Evolutionary conservation across 2,329 filamentous ascomycete species (phyloP), one percentile per base, ranked within the genome.

Genomic region (Shiraia sp.): DNA sequence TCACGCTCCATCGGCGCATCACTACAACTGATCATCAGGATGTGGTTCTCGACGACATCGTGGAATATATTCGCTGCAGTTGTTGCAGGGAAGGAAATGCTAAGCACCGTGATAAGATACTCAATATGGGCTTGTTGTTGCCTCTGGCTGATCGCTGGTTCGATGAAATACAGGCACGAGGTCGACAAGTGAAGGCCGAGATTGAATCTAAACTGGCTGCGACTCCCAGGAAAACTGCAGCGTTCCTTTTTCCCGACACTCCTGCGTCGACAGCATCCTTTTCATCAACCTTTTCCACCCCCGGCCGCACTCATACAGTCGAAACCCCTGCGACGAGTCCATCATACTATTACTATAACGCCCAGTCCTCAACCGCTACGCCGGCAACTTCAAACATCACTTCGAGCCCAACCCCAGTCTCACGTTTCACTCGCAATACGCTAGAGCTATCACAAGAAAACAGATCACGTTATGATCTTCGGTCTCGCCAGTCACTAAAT

Each of bases 121-220:
- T 25, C 16, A 23, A 42, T 16, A 27, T 17, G 23, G 28, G 16
- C 7, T 38, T 47, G 15, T 29, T 47, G 43, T n/a, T 38, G 24
- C 43, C 43, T 16, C 25, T 47, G 32, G 39, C 28, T 22, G 15
- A 47, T 6, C 38, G 43, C 32, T 47, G 43, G 43, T 13, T 13
- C 7, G 24, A 17, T n/a, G 43, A 47, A 38, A 42, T 47, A 17
- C 25, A 30, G 22, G n/a, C 15, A 9, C 27, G 32, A 29, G 27
- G 15, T 30, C 32, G 25, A 22, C 12, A 31, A 17, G 25, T 16
- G 23, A 19, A 40, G 10, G n/a, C 17, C 22, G 10, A 6, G 12
- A 23, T 14, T 31, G 36, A 40, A 31, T 22, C 16, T 17, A 16
- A 13, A 10, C 13, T 10, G 15, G 19, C 10, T 23, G 19, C 35